Conservation (phyloP, 768 basidiomycete genomes). For the Glaciozyma antarctica region DNA sequence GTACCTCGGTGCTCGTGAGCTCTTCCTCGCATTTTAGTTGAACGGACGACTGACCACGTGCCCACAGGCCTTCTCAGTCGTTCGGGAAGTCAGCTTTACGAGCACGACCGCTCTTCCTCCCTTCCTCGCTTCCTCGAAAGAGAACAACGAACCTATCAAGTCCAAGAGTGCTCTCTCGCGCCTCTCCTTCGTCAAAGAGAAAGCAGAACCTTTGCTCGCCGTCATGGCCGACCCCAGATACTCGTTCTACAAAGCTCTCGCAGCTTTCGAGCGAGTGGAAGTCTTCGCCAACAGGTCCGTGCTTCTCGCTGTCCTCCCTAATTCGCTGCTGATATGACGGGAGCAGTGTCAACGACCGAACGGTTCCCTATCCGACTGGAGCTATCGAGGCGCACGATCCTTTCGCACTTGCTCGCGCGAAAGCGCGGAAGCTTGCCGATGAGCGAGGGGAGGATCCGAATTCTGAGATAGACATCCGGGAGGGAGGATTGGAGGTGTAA, state of each 20-base stretch:
- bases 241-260: conserved; percentile 63
- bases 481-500: conserved; percentile 17
- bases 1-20: conserved; percentile 2
- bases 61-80: conserved; percentile 50
- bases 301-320: not conserved
- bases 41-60: no score
- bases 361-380: conserved; percentile 74
- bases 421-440: conserved; percentile 30
- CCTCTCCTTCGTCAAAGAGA: conserved; percentile 35
- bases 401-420: conserved; percentile 25
- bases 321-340: not conserved
- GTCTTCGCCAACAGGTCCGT: conserved; percentile 74
- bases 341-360: conserved; percentile 46
- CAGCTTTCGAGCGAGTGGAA: conserved; percentile 56
- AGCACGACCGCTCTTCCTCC: conserved; percentile 53
- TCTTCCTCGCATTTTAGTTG: not conserved
- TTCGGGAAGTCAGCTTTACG: conserved; percentile 71
- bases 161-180: conserved; percentile 41
- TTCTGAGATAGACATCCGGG: conserved; percentile 30
- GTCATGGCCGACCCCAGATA: conserved; percentile 71
- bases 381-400: conserved; percentile 61
- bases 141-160: not conserved
- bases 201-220: conserved; percentile 58
- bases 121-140: conserved; percentile 7
- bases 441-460: conserved; percentile 58